phyloP scores from a whole-genome alignment of 306 rosid genomes.

The Pyrus bretschneideri region DNA sequence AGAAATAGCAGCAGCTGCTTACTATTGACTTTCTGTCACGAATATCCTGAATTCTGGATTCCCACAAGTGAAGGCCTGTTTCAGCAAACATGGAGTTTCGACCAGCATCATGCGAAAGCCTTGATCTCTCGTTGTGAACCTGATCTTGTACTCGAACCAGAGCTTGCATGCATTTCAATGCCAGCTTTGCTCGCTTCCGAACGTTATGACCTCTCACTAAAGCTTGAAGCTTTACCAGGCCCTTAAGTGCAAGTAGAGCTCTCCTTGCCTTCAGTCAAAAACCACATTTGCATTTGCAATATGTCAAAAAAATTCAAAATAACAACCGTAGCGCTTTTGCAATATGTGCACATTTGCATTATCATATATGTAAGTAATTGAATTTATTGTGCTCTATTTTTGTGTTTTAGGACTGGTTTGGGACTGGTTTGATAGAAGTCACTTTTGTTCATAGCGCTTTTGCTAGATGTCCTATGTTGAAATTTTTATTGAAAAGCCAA shows the following conservation, averaged over 20 bases:
- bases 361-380: background rate
- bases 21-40: constrained; percentile 17
- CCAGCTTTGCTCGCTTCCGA: constrained; percentile 22
- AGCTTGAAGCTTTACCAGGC: constrained; percentile 33
- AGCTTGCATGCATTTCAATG: constrained; percentile 31
- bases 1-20: background rate
- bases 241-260: constrained; percentile 28
- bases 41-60: constrained; percentile 15
- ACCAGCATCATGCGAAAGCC: constrained; percentile 27
- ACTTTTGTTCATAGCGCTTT: background rate
- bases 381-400: background rate
- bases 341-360: too few relatives aligned
- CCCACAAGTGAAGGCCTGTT: constrained; percentile 10
- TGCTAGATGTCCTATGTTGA: background rate
- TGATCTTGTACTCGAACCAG: constrained; percentile 27
- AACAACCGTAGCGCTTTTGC: background rate
- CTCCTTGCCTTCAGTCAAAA: constrained; percentile 24
- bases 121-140: constrained; percentile 23
- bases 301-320: background rate
- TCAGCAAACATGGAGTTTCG: constrained; percentile 23
- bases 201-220: constrained; percentile 30
- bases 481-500: background rate
- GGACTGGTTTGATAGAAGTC: background rate
- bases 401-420: background rate
- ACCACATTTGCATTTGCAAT: background rate